A percentile compares a stretch with the other conserved stretches of the same genome.
phyloP scores from a whole-genome alignment of 2,329 filamentous ascomycete species.

The Ophiostoma sp. region DNA sequence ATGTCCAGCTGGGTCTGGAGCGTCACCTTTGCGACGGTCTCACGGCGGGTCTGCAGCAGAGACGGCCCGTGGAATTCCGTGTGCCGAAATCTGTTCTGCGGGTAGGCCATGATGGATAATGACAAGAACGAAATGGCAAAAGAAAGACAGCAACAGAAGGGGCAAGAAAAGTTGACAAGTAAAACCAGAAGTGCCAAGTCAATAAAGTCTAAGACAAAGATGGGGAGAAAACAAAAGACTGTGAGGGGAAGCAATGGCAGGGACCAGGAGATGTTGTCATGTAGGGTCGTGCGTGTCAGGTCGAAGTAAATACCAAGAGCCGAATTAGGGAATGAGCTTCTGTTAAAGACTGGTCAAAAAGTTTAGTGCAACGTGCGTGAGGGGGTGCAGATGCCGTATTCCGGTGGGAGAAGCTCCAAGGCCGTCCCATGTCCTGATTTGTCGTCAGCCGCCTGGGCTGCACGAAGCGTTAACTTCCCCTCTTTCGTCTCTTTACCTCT shows the following conservation, averaged over 20 bases:
- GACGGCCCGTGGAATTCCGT: constrained; percentile 15
- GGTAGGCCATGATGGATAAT: not conserved
- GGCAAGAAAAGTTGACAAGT: not conserved
- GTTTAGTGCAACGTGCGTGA: not conserved
- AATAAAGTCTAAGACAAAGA: not conserved
- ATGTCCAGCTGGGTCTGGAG: constrained; percentile 8
- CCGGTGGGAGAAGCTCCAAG: not conserved
- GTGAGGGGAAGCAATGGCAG: not conserved
- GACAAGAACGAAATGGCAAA: not conserved
- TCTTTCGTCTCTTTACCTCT: not conserved
- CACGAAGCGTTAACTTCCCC: not conserved
- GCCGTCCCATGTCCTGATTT: not conserved
- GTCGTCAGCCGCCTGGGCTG: not conserved
- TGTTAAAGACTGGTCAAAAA: not conserved
- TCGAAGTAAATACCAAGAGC: not conserved
- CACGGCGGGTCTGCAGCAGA: constrained; percentile 13
- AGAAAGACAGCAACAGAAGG: not conserved
- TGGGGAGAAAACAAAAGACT: not conserved
- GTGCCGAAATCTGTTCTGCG: not conserved
- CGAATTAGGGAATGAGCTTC: not conserved
- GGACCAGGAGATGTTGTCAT: not conserved
- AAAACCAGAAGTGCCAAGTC: not conserved
- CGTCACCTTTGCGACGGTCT: not conserved
- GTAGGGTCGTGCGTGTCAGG: not conserved
- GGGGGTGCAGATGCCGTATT: not conserved